Evolutionary conservation across 2,329 filamentous ascomycete species (phyloP).

Genomic region (Fusarium sp.): DNA sequence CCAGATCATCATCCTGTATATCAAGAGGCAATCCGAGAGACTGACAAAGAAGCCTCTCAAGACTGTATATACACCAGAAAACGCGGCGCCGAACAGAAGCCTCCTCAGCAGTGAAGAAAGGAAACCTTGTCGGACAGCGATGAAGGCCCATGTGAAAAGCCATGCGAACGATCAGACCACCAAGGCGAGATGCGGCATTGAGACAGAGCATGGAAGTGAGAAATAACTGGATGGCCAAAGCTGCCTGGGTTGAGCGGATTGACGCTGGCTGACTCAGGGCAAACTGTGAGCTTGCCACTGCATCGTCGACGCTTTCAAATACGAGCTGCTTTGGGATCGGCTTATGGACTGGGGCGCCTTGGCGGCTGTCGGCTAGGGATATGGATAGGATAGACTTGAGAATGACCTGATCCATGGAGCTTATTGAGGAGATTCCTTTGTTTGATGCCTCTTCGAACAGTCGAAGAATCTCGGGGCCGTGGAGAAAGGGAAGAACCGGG

Average conservation of each 20-base stretch:
- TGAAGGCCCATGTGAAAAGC: conserved; percentile 69
- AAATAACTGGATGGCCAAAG: conserved; percentile 64
- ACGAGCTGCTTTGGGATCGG: conserved; percentile 56
- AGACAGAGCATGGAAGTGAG: conserved; percentile 66
- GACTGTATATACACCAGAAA: conserved; percentile 67
- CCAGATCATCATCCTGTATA: conserved; percentile 66
- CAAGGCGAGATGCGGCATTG: conserved; percentile 66
- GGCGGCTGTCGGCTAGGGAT: conserved; percentile 62
- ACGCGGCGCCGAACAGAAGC: conserved; percentile 60
- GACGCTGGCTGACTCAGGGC: conserved; percentile 59
- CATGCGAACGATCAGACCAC: conserved; percentile 65
- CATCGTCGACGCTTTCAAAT: conserved; percentile 60
- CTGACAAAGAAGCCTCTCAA: conserved; percentile 66
- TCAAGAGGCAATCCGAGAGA: conserved; percentile 65
- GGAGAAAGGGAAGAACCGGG: conserved; percentile 65
- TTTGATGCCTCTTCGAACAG: conserved; percentile 56
- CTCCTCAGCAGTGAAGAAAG: conserved; percentile 60
- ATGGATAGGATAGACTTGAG: conserved; percentile 63
- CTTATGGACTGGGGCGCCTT: conserved; percentile 43
- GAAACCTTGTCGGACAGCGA: conserved; percentile 64
- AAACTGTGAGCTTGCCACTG: conserved; percentile 59
- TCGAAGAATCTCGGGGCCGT: conserved; percentile 61
- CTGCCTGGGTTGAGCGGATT: conserved; percentile 59
- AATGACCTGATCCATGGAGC: conserved; percentile 53
- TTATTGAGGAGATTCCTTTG: conserved; percentile 43